Base-by-base conservation (phyloP, 2,329 filamentous ascomycete species). In the Trichoderma oligosporum region DNA sequence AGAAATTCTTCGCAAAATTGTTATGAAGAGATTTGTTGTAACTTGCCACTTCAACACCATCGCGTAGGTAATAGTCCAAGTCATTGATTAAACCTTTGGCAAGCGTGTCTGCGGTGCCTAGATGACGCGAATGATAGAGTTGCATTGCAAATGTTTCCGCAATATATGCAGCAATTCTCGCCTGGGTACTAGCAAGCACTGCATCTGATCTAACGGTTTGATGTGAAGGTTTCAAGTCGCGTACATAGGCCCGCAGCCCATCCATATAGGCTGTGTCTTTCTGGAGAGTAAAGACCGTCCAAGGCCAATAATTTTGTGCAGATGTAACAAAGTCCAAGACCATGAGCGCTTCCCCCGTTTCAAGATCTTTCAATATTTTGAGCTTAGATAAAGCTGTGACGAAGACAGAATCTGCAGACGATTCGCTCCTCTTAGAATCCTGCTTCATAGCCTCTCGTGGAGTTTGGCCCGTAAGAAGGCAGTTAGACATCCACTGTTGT, bases 401-500 rank as follows among this genome's bases (percentile, higher is more conserved):
- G 61, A 97, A 81, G 27, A 96, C 82, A 0, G 91, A 88, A 62
- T 84, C 75, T 0, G 76, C 66, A 4, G 76, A 72, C 16, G 78
- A 67, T 52, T 79, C 76, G 12, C 78, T 74, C 25, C 80, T 75
- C 63, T 81, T 81, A 45, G 76, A 72, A 45, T 78, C 79, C 41
- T 75, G 75, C 61, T 84, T 84, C 66, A 91, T 76, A 4, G 87
- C 82, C 64, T 94, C 85, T 61, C 89, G 84, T 4, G 93, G 91
- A 0, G 91, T 91, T 67, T 86, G 87, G 20, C 92, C 94, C 6
- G 91, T 97, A 36, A 97, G 83, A 7, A 99, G 79, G 67, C 92
- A 96, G 61, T 96, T 90, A 0, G 93, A 90, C 76, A 99, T 89
- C 89, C 93, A 97, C 68, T 96, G 92, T 69, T 99, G 94, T 61